phyloP scores from a whole-genome alignment of 495 filamentous ascomycete species.

The Hypoxylon cercidicola region DNA sequence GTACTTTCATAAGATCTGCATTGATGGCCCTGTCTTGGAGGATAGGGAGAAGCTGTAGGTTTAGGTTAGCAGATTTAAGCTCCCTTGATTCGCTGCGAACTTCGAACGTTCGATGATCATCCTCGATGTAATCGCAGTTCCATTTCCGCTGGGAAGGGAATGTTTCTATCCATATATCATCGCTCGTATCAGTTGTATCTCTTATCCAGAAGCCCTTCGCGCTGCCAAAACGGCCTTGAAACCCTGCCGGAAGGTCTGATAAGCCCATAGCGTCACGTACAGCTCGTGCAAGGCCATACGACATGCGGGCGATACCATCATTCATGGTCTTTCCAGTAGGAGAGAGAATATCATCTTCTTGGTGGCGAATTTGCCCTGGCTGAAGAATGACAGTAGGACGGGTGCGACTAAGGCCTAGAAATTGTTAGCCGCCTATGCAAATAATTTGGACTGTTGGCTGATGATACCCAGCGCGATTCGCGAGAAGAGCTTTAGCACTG shows the following conservation, averaged over 20 bases:
- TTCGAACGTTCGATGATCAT: conserved; percentile 72
- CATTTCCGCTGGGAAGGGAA: conserved; percentile 86
- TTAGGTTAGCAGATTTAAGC: conserved; percentile 72
- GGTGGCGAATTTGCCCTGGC: conserved; percentile 50
- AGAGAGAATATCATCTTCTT: conserved; percentile 48
- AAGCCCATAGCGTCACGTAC: conserved; percentile 70
- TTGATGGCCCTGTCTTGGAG: conserved; percentile 72
- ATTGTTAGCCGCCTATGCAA: conserved; percentile 8
- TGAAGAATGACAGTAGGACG: conserved; percentile 49
- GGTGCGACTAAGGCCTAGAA: conserved; percentile 55
- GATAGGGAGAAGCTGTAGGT: conserved; percentile 81
- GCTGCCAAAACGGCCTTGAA: conserved; percentile 84
- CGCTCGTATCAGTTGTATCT: conserved; percentile 57
- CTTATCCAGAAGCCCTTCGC: conserved; percentile 94
- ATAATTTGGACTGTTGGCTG: neutral
- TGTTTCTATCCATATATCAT: conserved; percentile 77
- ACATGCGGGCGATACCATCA: conserved; percentile 82
- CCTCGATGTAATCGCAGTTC: conserved; percentile 64
- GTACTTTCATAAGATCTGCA: conserved; percentile 56
- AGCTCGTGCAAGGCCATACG: conserved; percentile 66
- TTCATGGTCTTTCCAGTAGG: conserved; percentile 71
- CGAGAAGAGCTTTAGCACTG: conserved; percentile 50
- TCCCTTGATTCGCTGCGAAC: conserved; percentile 71
- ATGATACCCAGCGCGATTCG: conserved; percentile 55
- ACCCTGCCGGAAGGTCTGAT: conserved; percentile 70